Evolutionary conservation across 1,284 basidiomycete species (phyloP).

Genomic region (Pulveroboletus sp.): DNA sequence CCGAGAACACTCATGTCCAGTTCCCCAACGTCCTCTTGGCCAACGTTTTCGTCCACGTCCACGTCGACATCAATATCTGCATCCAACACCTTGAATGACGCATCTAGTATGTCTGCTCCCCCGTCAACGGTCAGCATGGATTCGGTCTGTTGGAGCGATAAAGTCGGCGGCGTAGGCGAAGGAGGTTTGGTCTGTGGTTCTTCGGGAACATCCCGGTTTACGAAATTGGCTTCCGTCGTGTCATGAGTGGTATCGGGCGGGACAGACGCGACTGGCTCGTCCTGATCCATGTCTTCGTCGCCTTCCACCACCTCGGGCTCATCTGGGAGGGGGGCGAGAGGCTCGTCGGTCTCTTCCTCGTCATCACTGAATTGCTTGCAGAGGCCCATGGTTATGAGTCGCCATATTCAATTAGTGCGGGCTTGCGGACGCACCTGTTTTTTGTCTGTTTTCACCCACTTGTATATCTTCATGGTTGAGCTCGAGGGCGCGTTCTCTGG

Average conservation of each 20-base stretch:
- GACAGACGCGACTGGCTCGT: slow-evolving; percentile 59
- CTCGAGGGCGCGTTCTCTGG: slow-evolving; percentile 54
- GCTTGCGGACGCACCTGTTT: slow-evolving; percentile 52
- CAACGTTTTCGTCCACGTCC: slow-evolving; percentile 35
- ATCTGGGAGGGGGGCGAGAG: slow-evolving; percentile 73
- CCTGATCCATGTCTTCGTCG: slow-evolving; percentile 64
- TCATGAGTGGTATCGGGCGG: slow-evolving; percentile 39
- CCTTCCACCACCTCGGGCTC: slow-evolving; percentile 65
- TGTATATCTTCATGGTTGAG: slow-evolving; percentile 63
- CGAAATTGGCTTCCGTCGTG: slow-evolving; percentile 36
- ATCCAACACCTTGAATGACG: slow-evolving; percentile 51
- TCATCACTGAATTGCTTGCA: slow-evolving; percentile 78
- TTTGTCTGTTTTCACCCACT: slow-evolving; percentile 76
- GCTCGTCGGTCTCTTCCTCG: slow-evolving; percentile 72
- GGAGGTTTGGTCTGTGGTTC: slow-evolving; percentile 58
- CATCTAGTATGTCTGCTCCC: slow-evolving; percentile 43
- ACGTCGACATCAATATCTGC: slow-evolving; percentile 40
- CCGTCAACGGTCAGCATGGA: slow-evolving; percentile 38
- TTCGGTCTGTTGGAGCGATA: slow-evolving; percentile 41
- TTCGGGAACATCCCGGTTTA: slow-evolving; percentile 39
- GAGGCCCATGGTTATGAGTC: slow-evolving; percentile 11
- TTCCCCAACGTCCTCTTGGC: slow-evolving; percentile 39
- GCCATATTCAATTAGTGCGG: background rate
- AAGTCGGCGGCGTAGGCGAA: slow-evolving; percentile 56
- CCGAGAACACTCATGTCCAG: slow-evolving; percentile 65